Evolutionary conservation across 192 early-diverging fungal genomes (phyloP).

Genomic region (Powellomyces hirtus): DNA sequence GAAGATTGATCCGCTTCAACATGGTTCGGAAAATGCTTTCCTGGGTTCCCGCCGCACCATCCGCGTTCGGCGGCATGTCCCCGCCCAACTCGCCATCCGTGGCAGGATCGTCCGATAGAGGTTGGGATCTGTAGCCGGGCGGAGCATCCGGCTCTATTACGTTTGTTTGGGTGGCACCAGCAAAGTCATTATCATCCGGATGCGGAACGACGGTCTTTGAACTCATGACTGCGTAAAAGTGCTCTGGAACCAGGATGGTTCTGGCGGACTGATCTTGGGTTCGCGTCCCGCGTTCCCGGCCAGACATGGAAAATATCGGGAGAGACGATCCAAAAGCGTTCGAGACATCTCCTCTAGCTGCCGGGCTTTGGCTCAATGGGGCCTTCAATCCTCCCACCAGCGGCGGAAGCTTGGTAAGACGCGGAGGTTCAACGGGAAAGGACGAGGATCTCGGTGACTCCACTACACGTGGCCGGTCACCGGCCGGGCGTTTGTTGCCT

Average conservation of each 20-base stretch:
- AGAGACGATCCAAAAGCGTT: slow-evolving; percentile 1
- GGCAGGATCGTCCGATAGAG: neutral
- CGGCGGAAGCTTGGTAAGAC: neutral
- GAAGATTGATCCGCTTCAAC: slow-evolving; percentile 71
- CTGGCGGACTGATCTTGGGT: neutral
- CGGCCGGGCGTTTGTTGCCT: neutral
- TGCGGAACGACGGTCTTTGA: neutral
- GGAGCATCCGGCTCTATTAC: neutral
- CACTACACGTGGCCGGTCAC: too few species aligned
- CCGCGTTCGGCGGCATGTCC: neutral
- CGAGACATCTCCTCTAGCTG: neutral
- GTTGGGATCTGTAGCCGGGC: neutral
- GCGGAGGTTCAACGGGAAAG: too few species aligned
- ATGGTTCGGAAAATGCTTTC: slow-evolving; percentile 91
- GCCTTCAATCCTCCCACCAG: neutral
- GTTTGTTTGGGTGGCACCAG: too few species aligned
- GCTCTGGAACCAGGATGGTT: neutral
- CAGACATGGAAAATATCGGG: neutral
- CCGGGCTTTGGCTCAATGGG: neutral
- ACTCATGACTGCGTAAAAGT: slow-evolving; percentile 2
- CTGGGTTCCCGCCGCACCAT: slow-evolving; percentile 44
- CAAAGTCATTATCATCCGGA: neutral
- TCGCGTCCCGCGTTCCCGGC: neutral
- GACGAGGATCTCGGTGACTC: too few species aligned
- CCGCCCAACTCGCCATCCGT: neutral